These are phyloP conservation scores for Termitomyces bulborhizus DNA, from an alignment of 768 basidiomycete genomes.

Conservation along the genomic window DNA sequence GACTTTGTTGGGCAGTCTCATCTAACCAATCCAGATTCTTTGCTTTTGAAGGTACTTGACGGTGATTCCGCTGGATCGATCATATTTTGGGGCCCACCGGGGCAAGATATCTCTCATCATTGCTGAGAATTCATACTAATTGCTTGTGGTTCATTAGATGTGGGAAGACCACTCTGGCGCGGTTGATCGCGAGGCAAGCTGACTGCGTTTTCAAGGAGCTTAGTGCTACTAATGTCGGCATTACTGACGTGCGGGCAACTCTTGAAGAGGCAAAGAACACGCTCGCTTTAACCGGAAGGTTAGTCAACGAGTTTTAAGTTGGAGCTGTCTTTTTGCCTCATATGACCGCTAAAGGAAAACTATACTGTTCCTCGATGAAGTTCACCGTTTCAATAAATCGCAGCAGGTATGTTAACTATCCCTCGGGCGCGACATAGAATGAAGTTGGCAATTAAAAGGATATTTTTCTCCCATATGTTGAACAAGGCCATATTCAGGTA, in stretches of 20 bases:
- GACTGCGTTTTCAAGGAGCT: slow-evolving; percentile 68
- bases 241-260: slow-evolving; percentile 64
- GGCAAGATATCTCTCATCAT: slow-evolving; percentile 28
- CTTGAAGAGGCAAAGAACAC: slow-evolving; percentile 71
- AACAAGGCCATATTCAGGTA: slow-evolving; percentile 70
- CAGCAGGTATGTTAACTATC: slow-evolving; percentile 44
- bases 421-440: background rate
- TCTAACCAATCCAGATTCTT: slow-evolving; percentile 48
- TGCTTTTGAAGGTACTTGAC: slow-evolving; percentile 49
- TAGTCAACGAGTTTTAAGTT: slow-evolving; percentile 1
- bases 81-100: slow-evolving; percentile 74
- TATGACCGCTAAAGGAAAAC: slow-evolving; percentile 44
- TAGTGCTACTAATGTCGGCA: slow-evolving; percentile 64
- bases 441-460: slow-evolving; percentile 36
- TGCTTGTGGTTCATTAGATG: slow-evolving; percentile 31
- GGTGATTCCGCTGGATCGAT: slow-evolving; percentile 50
- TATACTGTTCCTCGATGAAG: slow-evolving; percentile 76
- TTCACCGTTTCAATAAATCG: slow-evolving; percentile 71
- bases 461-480: slow-evolving; percentile 75
- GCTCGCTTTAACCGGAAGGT: slow-evolving; percentile 63
- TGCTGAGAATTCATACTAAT: background rate
- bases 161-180: slow-evolving; percentile 73
- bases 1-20: slow-evolving; percentile 73
- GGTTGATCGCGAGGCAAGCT: slow-evolving; percentile 57
- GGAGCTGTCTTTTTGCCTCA: slow-evolving; percentile 2